Evolutionary conservation across 2,329 filamentous ascomycete species (phyloP), one percentile per base, ranked within the genome.

Genomic region (Acrocalymma vagum): DNA sequence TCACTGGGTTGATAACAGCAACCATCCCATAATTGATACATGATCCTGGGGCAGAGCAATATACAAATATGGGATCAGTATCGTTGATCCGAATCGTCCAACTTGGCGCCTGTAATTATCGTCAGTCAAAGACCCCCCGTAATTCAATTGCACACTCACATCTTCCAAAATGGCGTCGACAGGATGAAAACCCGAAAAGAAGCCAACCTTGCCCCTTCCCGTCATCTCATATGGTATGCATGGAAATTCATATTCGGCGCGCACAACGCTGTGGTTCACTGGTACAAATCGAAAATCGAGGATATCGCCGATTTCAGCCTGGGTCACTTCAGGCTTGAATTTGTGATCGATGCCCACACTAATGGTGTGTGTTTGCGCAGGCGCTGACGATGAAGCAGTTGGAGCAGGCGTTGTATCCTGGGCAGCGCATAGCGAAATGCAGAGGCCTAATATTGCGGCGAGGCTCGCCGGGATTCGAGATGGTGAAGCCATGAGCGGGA

Each of bases 1-100:
- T n/a, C n/a, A n/a, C n/a, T 8, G 85, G 79, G 58, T 92, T 93
- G 52, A 92, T 85, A 1, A 82, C 85, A 4, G 87, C 88, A n/a
- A 93, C 79, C 88, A 93, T 93, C 23, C 82, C 79, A 35, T 84
- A 80, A 2, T 71, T 66, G 8, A 78, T 76, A 60, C 88, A 93
- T 5, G 84, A 86, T 2, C 75, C 79, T 0, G 82, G 78, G 0
- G 86, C 85, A 0, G 83, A 59, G 44, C 66, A 70, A 52, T 71
- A 71, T 57, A 67, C 71, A 42, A 64, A 70, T 1, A 70, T 58
- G 3, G 69, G 67, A 1, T 51, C 26, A 1, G 62, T 60, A 38
- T 67, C 58, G 36, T 69, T 67, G 38, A 71, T 49, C 2, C 24
- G 34, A 21, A 70, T 29, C 9, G 22, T 42, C 32, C 51, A 67